A percentile compares a stretch with the other conserved stretches of the same genome.
These are phyloP conservation scores for Pythium folliculosum DNA, from an alignment of 352 stramenopile genomes.

Conservation along the genomic window DNA sequence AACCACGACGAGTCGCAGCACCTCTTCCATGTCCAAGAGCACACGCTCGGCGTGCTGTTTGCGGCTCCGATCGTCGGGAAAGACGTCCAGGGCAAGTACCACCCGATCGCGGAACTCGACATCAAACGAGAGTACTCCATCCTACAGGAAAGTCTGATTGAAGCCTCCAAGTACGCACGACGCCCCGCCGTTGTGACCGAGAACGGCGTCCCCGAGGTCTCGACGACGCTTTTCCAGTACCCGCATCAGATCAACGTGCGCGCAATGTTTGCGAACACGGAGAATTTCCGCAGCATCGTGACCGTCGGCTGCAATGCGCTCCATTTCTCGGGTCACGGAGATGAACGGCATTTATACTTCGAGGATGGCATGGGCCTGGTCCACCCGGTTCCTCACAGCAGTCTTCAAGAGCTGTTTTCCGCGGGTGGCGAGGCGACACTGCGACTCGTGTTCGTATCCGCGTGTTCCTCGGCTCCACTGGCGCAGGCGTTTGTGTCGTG, in stretches of 20 bases:
- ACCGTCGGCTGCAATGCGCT: slow-evolving; percentile 91
- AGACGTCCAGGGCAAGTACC: slow-evolving; percentile 87
- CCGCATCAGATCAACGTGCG: slow-evolving; percentile 89
- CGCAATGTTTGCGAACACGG: slow-evolving; percentile 93
- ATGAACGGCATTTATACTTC: slow-evolving; percentile 93
- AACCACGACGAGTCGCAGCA: slow-evolving; percentile 59
- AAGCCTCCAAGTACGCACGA: slow-evolving; percentile 46
- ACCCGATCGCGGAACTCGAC: slow-evolving; percentile 88
- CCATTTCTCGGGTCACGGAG: slow-evolving; percentile 95
- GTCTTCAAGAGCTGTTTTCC: slow-evolving; percentile 70
- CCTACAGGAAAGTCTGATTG: slow-evolving; percentile 72
- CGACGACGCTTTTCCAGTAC: slow-evolving; percentile 54
- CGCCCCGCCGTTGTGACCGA: slow-evolving; percentile 10
- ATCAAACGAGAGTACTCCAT: slow-evolving; percentile 84
- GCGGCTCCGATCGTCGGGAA: slow-evolving; percentile 92
- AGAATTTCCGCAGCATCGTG: slow-evolving; percentile 91
- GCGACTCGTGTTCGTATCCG: slow-evolving; percentile 80
- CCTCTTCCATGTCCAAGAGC: slow-evolving; percentile 60
- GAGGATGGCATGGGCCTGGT: slow-evolving; percentile 90
- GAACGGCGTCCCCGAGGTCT: slow-evolving; percentile 11
- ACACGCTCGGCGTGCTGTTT: slow-evolving; percentile 94
- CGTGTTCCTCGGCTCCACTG: slow-evolving; percentile 72
- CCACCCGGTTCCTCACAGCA: slow-evolving; percentile 72
- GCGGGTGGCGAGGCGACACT: slow-evolving; percentile 40
- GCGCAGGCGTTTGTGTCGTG: slow-evolving; percentile 87